A percentile compares a stretch with the other conserved stretches of the same genome.
Evolutionary conservation across 768 basidiomycete species (phyloP).

Genomic region (Lentinula detonsa): DNA sequence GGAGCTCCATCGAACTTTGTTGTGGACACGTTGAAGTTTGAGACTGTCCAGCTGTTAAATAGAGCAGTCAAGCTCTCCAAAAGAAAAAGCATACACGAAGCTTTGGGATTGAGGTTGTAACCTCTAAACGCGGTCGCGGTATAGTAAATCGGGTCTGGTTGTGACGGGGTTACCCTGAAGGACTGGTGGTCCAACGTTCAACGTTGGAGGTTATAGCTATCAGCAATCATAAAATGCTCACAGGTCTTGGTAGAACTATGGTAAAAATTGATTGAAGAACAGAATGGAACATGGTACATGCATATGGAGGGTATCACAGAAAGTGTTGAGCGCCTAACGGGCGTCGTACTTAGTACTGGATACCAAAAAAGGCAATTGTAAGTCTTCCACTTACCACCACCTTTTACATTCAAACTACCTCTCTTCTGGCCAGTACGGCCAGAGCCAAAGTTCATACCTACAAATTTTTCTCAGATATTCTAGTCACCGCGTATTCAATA

Average conservation of each 20-base stretch:
- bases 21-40: constrained; percentile 2
- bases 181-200: not conserved
- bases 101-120: not conserved
- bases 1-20: not conserved
- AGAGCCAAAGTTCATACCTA: too few species aligned
- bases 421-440: too few species aligned
- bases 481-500: too few species aligned
- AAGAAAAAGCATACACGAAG: not conserved
- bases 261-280: not conserved
- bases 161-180: constrained; percentile 2
- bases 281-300: constrained; percentile 1
- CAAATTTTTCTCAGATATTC: too few species aligned
- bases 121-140: not conserved
- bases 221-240: not conserved
- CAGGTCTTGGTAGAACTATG: constrained; percentile 2
- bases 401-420: too few species aligned
- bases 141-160: constrained; percentile 5
- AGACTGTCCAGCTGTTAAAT: not conserved
- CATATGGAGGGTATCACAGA: not conserved
- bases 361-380: not conserved
- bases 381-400: not conserved
- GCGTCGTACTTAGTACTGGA: not conserved
- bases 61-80: not conserved
- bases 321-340: not conserved
- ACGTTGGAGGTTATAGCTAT: not conserved